Evolutionary conservation across 1,139 yeast species (phyloP), one percentile per base, ranked within the genome.

Genomic region (Magnusiomyces tetraspermus): DNA sequence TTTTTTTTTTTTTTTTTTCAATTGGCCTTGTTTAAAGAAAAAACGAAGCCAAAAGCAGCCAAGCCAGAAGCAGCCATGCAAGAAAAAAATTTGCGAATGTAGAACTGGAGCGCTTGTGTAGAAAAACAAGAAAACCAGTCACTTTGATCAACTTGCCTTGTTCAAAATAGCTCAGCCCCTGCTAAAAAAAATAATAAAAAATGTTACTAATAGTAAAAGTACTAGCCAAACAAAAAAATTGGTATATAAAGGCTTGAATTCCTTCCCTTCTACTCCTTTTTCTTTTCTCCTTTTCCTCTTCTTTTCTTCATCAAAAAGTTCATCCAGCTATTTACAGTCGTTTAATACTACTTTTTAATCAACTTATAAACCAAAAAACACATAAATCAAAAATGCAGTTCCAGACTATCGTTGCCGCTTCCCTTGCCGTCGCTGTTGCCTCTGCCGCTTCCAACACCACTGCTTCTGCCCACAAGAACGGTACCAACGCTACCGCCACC

Each of bases 321-420:
- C 40, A 19, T 38, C 42, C 42, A 38, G 42, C 42, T 38, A 17
- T n/a, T 36, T n/a, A 38, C 42, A 21, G 8, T 38, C 42, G 42
- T 38, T 38, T 38, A 17, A 19, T 38, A 22, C 5, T 15, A 38
- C 24, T 8, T 36, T 36, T n/a, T 36, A 36, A 36, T 10, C 19
- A 5, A 10, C 40, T 10, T 10, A 36, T 10, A 5, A 10, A 11
- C 40, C 8, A 36, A 36, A 10, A 13, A 8, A 13, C 40, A 36
- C 40, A 36, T n/a, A 36, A 19, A 38, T 38, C 24, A 38, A 38
- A 38, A 38, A 38, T 38, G 42, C 42, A 38, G 42, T 19, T 21
- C 42, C 17, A 38, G 42, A 10, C 42, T 19, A 38, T 38, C 21
- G 48, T 26, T 17, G 36, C 48, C 37, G 48, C 48, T 19, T 28